A percentile compares a stretch with the other conserved stretches of the same genome.
These are phyloP conservation scores for Salix arbutifolia DNA, from an alignment of 345 rosid genomes.

Conservation along the genomic window DNA sequence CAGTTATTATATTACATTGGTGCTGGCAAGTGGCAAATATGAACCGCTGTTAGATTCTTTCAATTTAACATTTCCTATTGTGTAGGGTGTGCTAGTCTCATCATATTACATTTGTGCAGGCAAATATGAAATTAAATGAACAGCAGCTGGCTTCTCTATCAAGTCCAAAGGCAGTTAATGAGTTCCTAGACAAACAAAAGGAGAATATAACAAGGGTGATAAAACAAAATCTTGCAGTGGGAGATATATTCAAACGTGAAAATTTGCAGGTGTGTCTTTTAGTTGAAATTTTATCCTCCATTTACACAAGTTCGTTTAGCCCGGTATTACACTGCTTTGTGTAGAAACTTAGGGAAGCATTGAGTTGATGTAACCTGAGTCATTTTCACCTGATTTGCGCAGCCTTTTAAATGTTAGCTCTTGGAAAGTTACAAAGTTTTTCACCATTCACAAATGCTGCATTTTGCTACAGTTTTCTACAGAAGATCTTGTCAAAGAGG, in stretches of 20 bases:
- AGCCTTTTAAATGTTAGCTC: too few relatives aligned
- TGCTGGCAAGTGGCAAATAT: too few relatives aligned
- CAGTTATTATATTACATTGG: conserved; percentile 13
- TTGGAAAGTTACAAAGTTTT: too few relatives aligned
- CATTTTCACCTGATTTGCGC: too few relatives aligned
- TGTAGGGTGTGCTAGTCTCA: too few relatives aligned
- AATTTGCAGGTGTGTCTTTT: conserved; percentile 60
- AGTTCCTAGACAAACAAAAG: conserved; percentile 66
- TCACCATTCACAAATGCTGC: not conserved
- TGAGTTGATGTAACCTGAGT: not conserved
- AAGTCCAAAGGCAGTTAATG: conserved; percentile 75
- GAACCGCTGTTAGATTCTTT: too few relatives aligned
- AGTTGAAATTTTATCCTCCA: not conserved
- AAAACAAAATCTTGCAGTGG: conserved; percentile 71
- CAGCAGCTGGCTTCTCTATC: conserved; percentile 71
- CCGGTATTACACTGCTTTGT: too few relatives aligned
- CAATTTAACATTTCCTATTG: too few relatives aligned
- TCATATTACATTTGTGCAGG: conserved; percentile 33
- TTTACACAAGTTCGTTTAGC: not conserved
- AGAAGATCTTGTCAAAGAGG: conserved; percentile 76
- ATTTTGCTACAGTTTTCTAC: conserved; percentile 53
- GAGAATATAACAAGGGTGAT: conserved; percentile 56
- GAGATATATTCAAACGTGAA: conserved; percentile 74
- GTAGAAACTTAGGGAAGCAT: not conserved
- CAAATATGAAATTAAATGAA: conserved; percentile 66